These are phyloP conservation scores for Sarocladium oryzae DNA, from an alignment of 2,329 filamentous ascomycete species.

Conservation along the genomic window DNA sequence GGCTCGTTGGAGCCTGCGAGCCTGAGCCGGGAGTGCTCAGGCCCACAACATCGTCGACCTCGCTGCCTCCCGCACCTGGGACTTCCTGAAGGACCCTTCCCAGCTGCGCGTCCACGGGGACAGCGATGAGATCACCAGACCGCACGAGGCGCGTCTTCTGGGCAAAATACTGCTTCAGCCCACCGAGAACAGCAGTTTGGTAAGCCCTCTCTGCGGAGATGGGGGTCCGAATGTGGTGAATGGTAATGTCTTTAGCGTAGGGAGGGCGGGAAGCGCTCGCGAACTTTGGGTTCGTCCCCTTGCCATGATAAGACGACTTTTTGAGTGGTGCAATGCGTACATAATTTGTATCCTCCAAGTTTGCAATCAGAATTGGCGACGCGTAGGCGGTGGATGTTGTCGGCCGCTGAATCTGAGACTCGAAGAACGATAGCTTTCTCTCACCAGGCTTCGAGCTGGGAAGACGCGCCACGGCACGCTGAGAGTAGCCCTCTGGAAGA, in stretches of 20 bases:
- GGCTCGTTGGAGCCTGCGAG: slow-evolving; percentile 19
- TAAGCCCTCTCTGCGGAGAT: slow-evolving; percentile 78
- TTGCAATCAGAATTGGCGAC: slow-evolving; percentile 81
- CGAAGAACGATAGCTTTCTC: slow-evolving; percentile 55
- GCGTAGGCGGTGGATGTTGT: slow-evolving; percentile 61
- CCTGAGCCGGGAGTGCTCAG: slow-evolving; percentile 36
- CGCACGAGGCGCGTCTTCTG: slow-evolving; percentile 75
- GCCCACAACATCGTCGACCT: slow-evolving; percentile 65
- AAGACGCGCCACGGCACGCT: slow-evolving; percentile 54
- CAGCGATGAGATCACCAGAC: slow-evolving; percentile 79
- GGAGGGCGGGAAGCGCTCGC: slow-evolving; percentile 49
- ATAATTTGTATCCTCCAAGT: slow-evolving; percentile 72
- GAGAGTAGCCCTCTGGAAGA: slow-evolving; percentile 68
- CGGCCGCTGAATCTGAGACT: slow-evolving; percentile 59
- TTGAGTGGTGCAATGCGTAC: slow-evolving; percentile 70
- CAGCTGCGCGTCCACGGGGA: slow-evolving; percentile 80
- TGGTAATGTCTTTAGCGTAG: slow-evolving; percentile 68
- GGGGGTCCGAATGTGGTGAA: slow-evolving; percentile 84
- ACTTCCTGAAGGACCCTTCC: slow-evolving; percentile 75
- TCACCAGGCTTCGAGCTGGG: slow-evolving; percentile 46
- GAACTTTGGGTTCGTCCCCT: slow-evolving; percentile 49
- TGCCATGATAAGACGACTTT: slow-evolving; percentile 40
- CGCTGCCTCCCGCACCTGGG: slow-evolving; percentile 49
- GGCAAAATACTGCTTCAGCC: slow-evolving; percentile 84
- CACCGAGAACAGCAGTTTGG: slow-evolving; percentile 79